phyloP scores from a whole-genome alignment of 805 yeast genomes.

The Yarrowia divulgata region DNA sequence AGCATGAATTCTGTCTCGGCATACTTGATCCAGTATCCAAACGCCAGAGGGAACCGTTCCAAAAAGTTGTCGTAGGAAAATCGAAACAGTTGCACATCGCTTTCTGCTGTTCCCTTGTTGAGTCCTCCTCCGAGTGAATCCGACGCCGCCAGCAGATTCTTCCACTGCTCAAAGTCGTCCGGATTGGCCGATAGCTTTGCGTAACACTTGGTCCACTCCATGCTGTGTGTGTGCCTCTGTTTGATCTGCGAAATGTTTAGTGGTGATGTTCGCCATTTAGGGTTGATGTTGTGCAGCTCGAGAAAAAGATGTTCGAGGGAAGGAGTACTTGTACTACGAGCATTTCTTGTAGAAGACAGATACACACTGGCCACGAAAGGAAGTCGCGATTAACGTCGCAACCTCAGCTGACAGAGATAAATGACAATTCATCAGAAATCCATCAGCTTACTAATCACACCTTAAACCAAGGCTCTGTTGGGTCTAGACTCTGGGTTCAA shows the following conservation, averaged over 20 bases:
- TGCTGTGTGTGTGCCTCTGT: constrained; percentile 11
- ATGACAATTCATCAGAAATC: no score
- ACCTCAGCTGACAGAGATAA: no score
- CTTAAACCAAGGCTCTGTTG: background rate
- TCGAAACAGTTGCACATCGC: constrained; percentile 46
- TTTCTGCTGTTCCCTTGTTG: constrained; percentile 46
- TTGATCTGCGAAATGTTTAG: constrained; percentile 22
- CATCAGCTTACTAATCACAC: constrained; percentile 1
- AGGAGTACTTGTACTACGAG: no score
- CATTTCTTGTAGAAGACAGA: no score
- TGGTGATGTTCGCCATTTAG: constrained; percentile 25
- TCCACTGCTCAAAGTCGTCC: constrained; percentile 51
- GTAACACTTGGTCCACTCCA: constrained; percentile 43
- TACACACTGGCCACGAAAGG: no score
- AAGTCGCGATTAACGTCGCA: no score
- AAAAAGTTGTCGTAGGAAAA: constrained; percentile 48
- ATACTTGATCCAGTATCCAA: constrained; percentile 55
- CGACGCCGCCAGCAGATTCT: constrained; percentile 47
- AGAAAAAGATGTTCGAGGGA: background rate
- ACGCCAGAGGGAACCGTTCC: constrained; percentile 50
- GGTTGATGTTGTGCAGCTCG: constrained; percentile 26
- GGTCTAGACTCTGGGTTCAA: constrained; percentile 23
- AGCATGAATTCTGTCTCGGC: constrained; percentile 52
- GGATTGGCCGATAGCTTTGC: constrained; percentile 43
- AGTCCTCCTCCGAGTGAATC: constrained; percentile 49